Evolutionary conservation across 2,329 filamentous ascomycete genomes (phyloP).

Genomic region (Sporothrix pallida): DNA sequence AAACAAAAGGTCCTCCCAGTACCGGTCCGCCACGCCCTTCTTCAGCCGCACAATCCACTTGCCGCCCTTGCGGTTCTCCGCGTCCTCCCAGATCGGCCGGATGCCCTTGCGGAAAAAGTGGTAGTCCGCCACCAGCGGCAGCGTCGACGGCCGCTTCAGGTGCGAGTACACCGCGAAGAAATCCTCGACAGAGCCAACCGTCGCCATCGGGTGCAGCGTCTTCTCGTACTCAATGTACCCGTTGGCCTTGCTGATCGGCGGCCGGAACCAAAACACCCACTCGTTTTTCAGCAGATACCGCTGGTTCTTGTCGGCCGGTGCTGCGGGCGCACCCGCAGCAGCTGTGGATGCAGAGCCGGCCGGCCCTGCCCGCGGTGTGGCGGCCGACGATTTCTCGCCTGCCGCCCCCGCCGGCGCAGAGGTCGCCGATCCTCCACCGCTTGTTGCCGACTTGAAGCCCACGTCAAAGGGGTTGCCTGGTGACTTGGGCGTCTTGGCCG

Average conservation of each 20-base stretch:
- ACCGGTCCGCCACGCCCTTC: slow-evolving; percentile 95
- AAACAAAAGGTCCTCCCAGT: slow-evolving; percentile 93
- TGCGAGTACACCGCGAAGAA: slow-evolving; percentile 91
- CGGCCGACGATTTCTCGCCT: slow-evolving; percentile 67
- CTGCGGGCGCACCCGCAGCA: slow-evolving; percentile 40
- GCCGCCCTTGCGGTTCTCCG: slow-evolving; percentile 92
- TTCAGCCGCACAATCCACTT: slow-evolving; percentile 98
- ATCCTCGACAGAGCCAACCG: slow-evolving; percentile 81
- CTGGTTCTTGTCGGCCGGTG: slow-evolving; percentile 45
- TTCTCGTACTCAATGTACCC: slow-evolving; percentile 91
- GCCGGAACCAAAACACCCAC: slow-evolving; percentile 98
- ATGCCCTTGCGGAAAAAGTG: slow-evolving; percentile 98
- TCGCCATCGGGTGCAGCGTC: slow-evolving; percentile 85
- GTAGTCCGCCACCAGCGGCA: slow-evolving; percentile 95
- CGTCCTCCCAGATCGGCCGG: slow-evolving; percentile 97
- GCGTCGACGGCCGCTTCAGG: slow-evolving; percentile 82
- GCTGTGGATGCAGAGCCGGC: slow-evolving; percentile 41
- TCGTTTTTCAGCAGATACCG: slow-evolving; percentile 74
- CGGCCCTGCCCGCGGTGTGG: slow-evolving; percentile 49
- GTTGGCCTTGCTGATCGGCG: slow-evolving; percentile 94
- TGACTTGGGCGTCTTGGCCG: slow-evolving; percentile 85
- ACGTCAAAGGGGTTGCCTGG: slow-evolving; percentile 81
- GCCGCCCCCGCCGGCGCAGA: slow-evolving; percentile 47
- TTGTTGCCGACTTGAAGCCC: slow-evolving; percentile 58
- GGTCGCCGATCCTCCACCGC: slow-evolving; percentile 39